Base-by-base conservation (phyloP, 306 rosid species). In the Dalbergia oliveri region DNA sequence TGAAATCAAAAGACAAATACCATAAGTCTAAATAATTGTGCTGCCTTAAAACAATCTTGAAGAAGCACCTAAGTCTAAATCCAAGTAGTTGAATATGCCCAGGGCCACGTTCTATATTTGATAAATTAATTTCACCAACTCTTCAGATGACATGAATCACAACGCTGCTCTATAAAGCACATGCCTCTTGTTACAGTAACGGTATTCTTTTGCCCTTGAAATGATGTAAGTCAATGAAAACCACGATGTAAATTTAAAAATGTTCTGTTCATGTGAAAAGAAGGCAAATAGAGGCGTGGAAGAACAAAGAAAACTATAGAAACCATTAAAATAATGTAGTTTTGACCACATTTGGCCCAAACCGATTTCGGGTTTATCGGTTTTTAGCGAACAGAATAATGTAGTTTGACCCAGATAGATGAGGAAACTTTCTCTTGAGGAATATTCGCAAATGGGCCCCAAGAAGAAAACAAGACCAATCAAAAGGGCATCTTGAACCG, bases 401-500 rank as follows among this genome's bases (percentile, higher is more conserved):
- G n/a, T n/a, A 13, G 5, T 53, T 59, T 31, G 77, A 69, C 69
- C 77, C 61, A 69, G 33, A 35, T 61, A 66, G 62, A 8, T 69
- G 1, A 12, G 7, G 77, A 49, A 50, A 1, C 31, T 47, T 10
- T 65, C 61, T 37, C 8, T 39, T 31, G 21, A 1, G 31, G 72
- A 31, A 31, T 53, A 53, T 76, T 82, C 21, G 7, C 69, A 16
- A 14, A 21, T 66, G 87, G 87, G 45, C 84, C 72, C 83, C 81
- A 69, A 58, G 14, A 51, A 67, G 76, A 83, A 37, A 0, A 37
- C 83, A 83, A 65, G 54, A 11, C 44, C 69, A 5, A 62, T 47
- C 70, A 72, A 45, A 79, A 79, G 76, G 76, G 86, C 80, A 82
- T 82, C 86, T 64, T 77, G 72, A 71, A 84, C 56, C 31, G 31